A percentile compares a stretch with the other conserved stretches of the same genome.
phyloP scores from a whole-genome alignment of 495 filamentous ascomycete species.

The Penicillium pancosmium region DNA sequence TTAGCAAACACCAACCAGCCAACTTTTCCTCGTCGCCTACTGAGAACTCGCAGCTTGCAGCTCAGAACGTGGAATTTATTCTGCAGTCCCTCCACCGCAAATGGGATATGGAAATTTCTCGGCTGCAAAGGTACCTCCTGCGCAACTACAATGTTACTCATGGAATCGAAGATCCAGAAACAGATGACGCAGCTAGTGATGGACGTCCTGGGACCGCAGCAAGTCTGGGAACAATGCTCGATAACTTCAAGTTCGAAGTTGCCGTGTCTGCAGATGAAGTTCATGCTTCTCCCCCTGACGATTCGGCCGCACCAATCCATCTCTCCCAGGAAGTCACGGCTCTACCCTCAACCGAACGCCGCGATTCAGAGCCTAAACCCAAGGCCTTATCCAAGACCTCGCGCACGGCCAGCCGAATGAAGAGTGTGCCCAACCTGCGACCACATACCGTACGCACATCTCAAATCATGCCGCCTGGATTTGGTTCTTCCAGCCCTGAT shows the following conservation, averaged over 20 bases:
- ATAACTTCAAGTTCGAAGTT: constrained; percentile 44
- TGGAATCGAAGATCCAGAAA: constrained; percentile 34
- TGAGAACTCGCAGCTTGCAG: constrained; percentile 35
- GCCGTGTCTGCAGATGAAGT: constrained; percentile 41
- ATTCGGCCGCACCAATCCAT: constrained; percentile 17
- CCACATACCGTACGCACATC: constrained; percentile 30
- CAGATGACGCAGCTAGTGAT: constrained; percentile 39
- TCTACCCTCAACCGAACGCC: neutral
- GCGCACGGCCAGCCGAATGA: constrained; percentile 10
- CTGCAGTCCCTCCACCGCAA: constrained; percentile 59
- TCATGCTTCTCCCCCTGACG: constrained; percentile 23
- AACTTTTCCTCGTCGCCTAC: constrained; percentile 21
- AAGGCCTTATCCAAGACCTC: constrained; percentile 2
- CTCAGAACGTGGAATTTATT: constrained; percentile 55
- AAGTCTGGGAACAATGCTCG: constrained; percentile 45
- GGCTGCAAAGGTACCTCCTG: constrained; percentile 59
- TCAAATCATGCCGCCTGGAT: constrained; percentile 32
- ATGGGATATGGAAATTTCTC: constrained; percentile 63
- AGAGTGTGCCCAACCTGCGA: constrained; percentile 24
- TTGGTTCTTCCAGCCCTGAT: constrained; percentile 20
- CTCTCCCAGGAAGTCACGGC: constrained; percentile 6
- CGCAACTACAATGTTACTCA: constrained; percentile 63
- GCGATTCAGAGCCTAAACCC: constrained; percentile 4
- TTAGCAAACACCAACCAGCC: constrained; percentile 36
- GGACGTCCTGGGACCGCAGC: constrained; percentile 42